phyloP scores from a whole-genome alignment of 192 early-diverging fungal species.

The Jimgerdemannia flammicorona region DNA sequence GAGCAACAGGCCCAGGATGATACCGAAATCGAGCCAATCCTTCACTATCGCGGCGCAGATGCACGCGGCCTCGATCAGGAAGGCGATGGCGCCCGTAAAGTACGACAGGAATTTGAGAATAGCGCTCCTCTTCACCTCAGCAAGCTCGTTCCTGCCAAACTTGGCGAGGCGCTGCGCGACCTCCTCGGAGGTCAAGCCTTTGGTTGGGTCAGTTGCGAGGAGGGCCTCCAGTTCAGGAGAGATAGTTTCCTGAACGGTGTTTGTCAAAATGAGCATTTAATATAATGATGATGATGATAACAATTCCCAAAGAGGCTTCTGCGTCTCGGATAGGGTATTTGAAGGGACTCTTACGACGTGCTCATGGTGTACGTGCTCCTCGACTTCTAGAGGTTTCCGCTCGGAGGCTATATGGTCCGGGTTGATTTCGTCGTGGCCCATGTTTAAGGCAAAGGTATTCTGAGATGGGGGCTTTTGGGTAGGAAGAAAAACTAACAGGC shows the following conservation, averaged over 20 bases:
- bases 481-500: too few relatives aligned
- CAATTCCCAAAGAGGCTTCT: too few relatives aligned
- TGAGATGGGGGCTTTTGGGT: too few relatives aligned
- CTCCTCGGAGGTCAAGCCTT: slow-evolving; percentile 74
- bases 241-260: too few relatives aligned
- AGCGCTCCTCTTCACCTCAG: slow-evolving; percentile 81
- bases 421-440: too few relatives aligned
- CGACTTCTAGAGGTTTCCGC: slow-evolving; percentile 40
- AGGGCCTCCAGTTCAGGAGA: slow-evolving; percentile 78
- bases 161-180: slow-evolving; percentile 58
- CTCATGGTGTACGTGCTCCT: slow-evolving; percentile 71
- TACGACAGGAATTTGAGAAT: slow-evolving; percentile 79
- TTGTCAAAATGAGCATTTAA: too few relatives aligned
- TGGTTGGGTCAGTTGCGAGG: slow-evolving; percentile 72
- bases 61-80: slow-evolving; percentile 80
- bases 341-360: slow-evolving; percentile 61
- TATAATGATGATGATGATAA: too few relatives aligned
- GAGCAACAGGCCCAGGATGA: slow-evolving; percentile 68
- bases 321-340: too few relatives aligned
- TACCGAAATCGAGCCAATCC: slow-evolving; percentile 73
- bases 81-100: slow-evolving; percentile 82
- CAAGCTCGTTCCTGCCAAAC: slow-evolving; percentile 77
- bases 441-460: too few relatives aligned
- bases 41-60: slow-evolving; percentile 62
- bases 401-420: too few relatives aligned